phyloP scores from a whole-genome alignment of 495 filamentous ascomycete species.

The Neurospora sp. region DNA sequence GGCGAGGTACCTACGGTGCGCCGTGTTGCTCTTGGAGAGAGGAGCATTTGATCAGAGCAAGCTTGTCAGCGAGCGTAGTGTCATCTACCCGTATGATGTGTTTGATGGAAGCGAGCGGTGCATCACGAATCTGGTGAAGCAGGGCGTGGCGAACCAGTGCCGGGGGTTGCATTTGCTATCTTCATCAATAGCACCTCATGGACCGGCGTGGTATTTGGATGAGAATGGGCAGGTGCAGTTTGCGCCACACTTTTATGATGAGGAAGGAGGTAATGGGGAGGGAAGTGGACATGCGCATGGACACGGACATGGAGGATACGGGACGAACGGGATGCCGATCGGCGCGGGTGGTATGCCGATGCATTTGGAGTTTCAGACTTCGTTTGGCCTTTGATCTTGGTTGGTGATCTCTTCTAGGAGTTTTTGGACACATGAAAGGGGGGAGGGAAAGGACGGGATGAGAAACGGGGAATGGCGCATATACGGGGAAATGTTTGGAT shows the following conservation, averaged over 20 bases:
- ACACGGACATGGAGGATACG: not conserved
- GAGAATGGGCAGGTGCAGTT: not conserved
- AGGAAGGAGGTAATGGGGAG: constrained; percentile 1
- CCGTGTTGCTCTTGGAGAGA: constrained; percentile 21
- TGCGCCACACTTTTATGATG: not conserved
- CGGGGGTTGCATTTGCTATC: constrained; percentile 19
- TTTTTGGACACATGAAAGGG: not conserved
- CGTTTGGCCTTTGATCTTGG: constrained; percentile 1
- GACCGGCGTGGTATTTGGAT: not conserved
- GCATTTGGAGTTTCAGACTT: constrained; percentile 21
- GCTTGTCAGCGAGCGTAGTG: constrained; percentile 20
- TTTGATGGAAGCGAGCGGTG: constrained; percentile 23
- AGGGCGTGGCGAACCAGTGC: constrained; percentile 22
- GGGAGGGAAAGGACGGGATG: not conserved
- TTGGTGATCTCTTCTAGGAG: not conserved
- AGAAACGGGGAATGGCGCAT: not conserved
- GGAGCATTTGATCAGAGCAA: constrained; percentile 26
- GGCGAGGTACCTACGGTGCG: constrained; percentile 22
- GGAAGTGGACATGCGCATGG: not conserved
- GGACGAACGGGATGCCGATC: not conserved
- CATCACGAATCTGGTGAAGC: constrained; percentile 18
- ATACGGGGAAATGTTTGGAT: not conserved
- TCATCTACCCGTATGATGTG: constrained; percentile 21
- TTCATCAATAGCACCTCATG: constrained; percentile 14
- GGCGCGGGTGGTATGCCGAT: constrained; percentile 3